phyloP scores from a whole-genome alignment of 139 green algal species.

The Chlorella vulgaris region DNA sequence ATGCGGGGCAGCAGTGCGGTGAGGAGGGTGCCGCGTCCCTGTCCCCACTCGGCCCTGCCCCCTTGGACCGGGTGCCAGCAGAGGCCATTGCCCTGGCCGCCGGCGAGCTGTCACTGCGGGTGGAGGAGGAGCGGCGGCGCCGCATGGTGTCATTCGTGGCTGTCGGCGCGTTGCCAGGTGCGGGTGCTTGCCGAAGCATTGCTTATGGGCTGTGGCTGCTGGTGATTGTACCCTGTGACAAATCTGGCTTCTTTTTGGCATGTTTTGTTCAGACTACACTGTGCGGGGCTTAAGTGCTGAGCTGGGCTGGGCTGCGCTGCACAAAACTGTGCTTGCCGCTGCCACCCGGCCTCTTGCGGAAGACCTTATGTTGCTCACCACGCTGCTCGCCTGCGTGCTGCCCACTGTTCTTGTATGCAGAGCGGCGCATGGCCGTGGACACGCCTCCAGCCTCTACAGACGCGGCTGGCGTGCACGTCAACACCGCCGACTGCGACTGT shows the following conservation, averaged over 20 bases:
- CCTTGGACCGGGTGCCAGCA: not conserved
- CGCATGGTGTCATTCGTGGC: slow-evolving; percentile 2
- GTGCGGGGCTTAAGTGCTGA: too few species aligned
- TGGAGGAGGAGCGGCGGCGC: slow-evolving; percentile 57
- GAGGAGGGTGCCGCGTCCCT: too few species aligned
- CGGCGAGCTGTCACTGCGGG: slow-evolving; percentile 66
- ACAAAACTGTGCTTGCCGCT: too few species aligned
- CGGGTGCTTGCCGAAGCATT: not conserved
- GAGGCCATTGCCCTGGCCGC: slow-evolving; percentile 52
- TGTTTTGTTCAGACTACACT: too few species aligned
- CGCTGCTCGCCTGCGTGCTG: not conserved
- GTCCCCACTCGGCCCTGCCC: not conserved
- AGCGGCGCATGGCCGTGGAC: slow-evolving; percentile 35
- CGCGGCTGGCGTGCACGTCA: slow-evolving; percentile 46
- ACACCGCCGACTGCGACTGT: slow-evolving; percentile 71
- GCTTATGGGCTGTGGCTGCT: not conserved
- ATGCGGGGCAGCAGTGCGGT: not conserved
- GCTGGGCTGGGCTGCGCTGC: too few species aligned
- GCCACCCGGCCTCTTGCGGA: too few species aligned
- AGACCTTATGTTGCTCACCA: not conserved
- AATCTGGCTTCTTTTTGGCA: too few species aligned
- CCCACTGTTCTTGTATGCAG: not conserved
- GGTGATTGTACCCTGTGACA: not conserved
- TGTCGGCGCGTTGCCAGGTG: not conserved
- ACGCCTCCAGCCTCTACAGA: slow-evolving; percentile 28